Evolutionary conservation across 225 moss, liverwort and hornwort genomes (phyloP).

Genomic region (Climacium dendroides): DNA sequence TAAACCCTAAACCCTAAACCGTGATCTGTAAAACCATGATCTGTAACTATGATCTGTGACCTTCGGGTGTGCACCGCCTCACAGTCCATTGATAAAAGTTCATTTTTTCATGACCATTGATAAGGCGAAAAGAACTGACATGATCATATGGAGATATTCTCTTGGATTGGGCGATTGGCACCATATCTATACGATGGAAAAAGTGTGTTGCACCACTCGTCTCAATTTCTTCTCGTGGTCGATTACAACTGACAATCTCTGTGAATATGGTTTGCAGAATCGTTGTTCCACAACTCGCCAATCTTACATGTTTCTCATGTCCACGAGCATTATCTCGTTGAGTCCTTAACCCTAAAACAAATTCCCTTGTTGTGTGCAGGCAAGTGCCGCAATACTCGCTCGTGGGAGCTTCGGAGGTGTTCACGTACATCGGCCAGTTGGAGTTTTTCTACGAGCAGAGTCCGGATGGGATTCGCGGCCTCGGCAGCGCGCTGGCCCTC

Average conservation of each 20-base stretch:
- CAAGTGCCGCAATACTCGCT: constrained; percentile 74
- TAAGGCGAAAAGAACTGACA: background rate
- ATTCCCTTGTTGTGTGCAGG: background rate
- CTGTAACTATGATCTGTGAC: background rate
- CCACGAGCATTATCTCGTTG: background rate
- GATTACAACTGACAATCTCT: background rate
- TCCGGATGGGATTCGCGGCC: constrained; percentile 51
- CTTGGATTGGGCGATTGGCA: background rate
- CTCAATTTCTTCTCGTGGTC: background rate
- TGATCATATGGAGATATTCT: background rate
- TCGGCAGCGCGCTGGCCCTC: constrained; percentile 63
- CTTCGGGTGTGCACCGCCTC: background rate
- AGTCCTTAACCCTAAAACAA: too few relatives aligned
- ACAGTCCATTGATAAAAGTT: background rate
- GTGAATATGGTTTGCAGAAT: background rate
- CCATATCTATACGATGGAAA: background rate
- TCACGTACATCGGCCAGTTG: constrained; percentile 69
- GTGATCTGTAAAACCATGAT: too few relatives aligned
- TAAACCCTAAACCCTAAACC: background rate
- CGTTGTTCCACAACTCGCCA: background rate
- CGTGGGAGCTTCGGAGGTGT: constrained; percentile 77
- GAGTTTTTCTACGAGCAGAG: constrained; percentile 86
- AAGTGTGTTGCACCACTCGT: background rate
- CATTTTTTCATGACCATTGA: background rate
- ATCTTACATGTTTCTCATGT: background rate